Evolutionary conservation across 2,329 filamentous ascomycete species (phyloP).

Genomic region (Cladosporium sp.): DNA sequence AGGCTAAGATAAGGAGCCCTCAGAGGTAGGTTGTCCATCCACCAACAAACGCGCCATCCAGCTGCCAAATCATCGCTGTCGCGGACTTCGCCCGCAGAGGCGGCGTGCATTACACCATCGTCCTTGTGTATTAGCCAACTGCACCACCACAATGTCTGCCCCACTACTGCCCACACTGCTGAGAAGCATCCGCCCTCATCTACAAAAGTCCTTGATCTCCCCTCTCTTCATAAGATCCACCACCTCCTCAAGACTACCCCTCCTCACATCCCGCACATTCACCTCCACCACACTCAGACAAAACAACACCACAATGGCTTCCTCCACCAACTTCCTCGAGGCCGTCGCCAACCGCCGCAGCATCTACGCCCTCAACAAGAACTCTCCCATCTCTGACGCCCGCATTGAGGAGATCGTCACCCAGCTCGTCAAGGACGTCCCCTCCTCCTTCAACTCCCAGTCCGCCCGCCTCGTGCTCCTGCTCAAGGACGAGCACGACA

Average conservation of each 20-base stretch:
- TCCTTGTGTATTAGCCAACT: background rate
- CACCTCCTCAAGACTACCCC: background rate
- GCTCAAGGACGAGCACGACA: constrained; percentile 79
- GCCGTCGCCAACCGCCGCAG: constrained; percentile 69
- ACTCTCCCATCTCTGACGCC: constrained; percentile 68
- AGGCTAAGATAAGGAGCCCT: background rate
- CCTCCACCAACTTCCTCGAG: constrained; percentile 56
- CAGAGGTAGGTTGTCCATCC: background rate
- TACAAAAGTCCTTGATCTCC: constrained; percentile 11
- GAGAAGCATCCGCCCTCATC: background rate
- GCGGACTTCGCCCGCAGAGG: background rate
- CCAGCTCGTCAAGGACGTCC: constrained; percentile 66
- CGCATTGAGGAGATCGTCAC: constrained; percentile 67
- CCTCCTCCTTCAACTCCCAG: constrained; percentile 88
- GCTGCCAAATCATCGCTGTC: background rate
- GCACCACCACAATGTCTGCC: constrained; percentile 15
- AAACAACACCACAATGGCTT: constrained; percentile 40
- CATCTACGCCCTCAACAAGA: constrained; percentile 52
- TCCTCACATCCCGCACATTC: background rate
- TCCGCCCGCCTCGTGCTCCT: constrained; percentile 77
- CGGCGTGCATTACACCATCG: constrained; percentile 3
- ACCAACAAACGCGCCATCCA: background rate
- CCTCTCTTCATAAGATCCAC: constrained; percentile 1
- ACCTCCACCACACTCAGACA: constrained; percentile 23
- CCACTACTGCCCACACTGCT: constrained; percentile 17